Evolutionary conservation across 306 rosid species (phyloP), one percentile per base, ranked within the genome.

Genomic region (Glycyrrhiza uralensis): DNA sequence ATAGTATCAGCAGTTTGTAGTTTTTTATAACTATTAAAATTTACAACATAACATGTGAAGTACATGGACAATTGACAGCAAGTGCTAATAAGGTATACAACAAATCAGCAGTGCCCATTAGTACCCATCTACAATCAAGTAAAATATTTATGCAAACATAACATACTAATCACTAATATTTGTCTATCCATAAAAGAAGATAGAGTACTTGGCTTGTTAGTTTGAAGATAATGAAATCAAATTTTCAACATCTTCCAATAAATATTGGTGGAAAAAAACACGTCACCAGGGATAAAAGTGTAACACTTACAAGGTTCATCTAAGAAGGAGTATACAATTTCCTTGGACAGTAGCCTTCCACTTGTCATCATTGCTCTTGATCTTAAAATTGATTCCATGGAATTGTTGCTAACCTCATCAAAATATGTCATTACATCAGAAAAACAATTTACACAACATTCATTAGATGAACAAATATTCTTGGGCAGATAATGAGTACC

Each of bases 301-400:
- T 13, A 79, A 77, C 72, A 26, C 94, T 77, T 87, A 94, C 99
- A 75, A 29, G 84, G 70, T 86, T 89, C 95, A 71, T 91, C 93
- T 55, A 76, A 75, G 62, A 82, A 79, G 42, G 83, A 77, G 78
- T 66, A 81, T 20, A 39, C 66, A 72, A 59, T 82, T 74, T 87
- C 95, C 78, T 83, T 87, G 3, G 87, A 84, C 69, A 94, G 76
- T 56, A 94, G 83, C 85, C 97, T 86, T 89, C 97, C 97, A 57
- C 83, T 76, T 73, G 89, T 91, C 87, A 86, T 84, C 82, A 91
- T 85, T 24, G 97, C 91, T 74, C 99, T 85, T 26, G 96, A 85
- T 82, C 89, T 86, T 72, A 91, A 75, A 75, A 89, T 69, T 49
- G 95, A 73, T 46, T 86, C 92, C 36, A 30, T 14, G 22, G 95